phyloP scores from a whole-genome alignment of 1,139 yeast genomes.

The Kluyveromyces sp. region DNA sequence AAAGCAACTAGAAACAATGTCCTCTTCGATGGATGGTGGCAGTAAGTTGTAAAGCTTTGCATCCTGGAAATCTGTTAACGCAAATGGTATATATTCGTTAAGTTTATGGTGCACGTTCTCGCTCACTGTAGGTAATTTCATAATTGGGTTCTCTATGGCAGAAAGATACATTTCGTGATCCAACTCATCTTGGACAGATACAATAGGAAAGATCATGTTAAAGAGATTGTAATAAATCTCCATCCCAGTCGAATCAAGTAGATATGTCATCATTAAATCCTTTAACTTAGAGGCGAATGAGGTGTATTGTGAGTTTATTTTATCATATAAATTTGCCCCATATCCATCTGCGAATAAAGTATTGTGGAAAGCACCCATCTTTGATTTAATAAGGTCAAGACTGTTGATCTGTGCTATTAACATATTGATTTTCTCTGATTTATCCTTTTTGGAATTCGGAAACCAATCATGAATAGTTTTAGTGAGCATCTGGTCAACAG shows the following conservation, averaged over 20 bases:
- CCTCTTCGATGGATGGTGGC: conserved; percentile 55
- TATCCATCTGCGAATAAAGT: conserved; percentile 19
- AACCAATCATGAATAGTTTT: conserved; percentile 20
- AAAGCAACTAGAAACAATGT: conserved; percentile 44
- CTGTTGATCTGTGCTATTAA: conserved; percentile 49
- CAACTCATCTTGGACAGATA: conserved; percentile 38
- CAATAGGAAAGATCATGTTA: conserved; percentile 64
- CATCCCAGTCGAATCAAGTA: conserved; percentile 45
- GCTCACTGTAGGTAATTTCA: conserved; percentile 41
- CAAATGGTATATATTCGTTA: conserved; percentile 51
- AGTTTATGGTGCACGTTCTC: conserved; percentile 39
- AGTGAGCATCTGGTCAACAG: conserved; percentile 16
- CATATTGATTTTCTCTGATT: conserved; percentile 16
- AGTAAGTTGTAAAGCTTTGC: conserved; percentile 47
- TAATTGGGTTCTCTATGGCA: conserved; percentile 53
- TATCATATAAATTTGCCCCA: conserved; percentile 31
- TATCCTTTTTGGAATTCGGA: conserved; percentile 25
- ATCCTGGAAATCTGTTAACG: conserved; percentile 54
- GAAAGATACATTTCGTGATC: conserved; percentile 54
- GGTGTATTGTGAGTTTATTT: conserved; percentile 33
- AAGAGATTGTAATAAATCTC: conserved; percentile 52
- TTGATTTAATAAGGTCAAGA: conserved; percentile 49
- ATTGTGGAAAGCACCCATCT: conserved; percentile 37
- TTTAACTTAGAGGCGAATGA: conserved; percentile 27
- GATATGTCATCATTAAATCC: conserved; percentile 36